phyloP scores from a whole-genome alignment of 2,329 filamentous ascomycete genomes.

The Ophiostoma sp. region DNA sequence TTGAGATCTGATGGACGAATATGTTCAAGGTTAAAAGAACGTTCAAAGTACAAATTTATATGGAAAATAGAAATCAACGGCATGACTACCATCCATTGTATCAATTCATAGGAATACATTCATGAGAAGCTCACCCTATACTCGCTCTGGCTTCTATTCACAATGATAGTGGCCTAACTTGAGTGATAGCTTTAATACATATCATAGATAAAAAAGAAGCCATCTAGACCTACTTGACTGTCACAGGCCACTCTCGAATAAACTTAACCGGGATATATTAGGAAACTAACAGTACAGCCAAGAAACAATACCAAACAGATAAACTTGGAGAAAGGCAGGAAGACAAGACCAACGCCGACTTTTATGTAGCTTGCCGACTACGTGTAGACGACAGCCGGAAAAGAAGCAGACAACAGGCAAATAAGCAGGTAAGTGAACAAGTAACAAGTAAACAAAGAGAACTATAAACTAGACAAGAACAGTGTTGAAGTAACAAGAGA shows the following conservation, averaged over 20 bases:
- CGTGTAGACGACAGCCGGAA: neutral
- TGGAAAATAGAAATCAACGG: no score
- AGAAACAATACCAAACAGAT: neutral
- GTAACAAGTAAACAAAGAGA: neutral
- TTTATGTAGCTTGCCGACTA: slow-evolving; percentile 3
- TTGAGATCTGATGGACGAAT: no score
- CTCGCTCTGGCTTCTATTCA: no score
- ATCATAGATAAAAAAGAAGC: no score
- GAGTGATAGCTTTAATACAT: no score
- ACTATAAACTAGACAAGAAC: neutral
- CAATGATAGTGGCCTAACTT: no score
- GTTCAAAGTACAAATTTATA: no score
- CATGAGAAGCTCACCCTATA: no score
- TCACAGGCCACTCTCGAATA: neutral
- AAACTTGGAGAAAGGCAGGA: neutral
- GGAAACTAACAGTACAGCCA: slow-evolving; percentile 13
- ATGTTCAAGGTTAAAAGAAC: no score
- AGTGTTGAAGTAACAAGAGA: neutral
- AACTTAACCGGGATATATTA: slow-evolving; percentile 9
- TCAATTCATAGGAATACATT: no score
- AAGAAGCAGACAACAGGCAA: neutral
- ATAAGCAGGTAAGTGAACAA: neutral
- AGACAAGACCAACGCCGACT: slow-evolving; percentile 12
- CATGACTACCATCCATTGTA: no score
- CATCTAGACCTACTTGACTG: no score